phyloP scores from a whole-genome alignment of 202 grass and related monocot species.

The Zizania palustris region DNA sequence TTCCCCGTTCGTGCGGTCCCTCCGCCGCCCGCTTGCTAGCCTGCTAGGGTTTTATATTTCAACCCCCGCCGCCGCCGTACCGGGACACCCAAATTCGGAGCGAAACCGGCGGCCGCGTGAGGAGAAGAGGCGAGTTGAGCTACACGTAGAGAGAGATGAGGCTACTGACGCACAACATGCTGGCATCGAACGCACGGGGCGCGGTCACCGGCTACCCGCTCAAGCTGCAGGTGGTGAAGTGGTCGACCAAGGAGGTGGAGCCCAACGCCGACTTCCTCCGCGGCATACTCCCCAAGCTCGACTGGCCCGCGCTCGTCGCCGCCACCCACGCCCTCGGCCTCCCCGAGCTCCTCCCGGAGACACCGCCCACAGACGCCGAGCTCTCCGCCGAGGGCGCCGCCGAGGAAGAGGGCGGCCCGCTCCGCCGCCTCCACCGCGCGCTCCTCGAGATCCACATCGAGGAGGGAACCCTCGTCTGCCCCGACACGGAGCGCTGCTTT shows the following conservation, averaged over 20 bases:
- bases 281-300: constrained; percentile 82
- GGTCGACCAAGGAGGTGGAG: constrained; percentile 84
- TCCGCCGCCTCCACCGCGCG: constrained; percentile 87
- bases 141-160: constrained; percentile 52
- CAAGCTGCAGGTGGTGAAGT: constrained; percentile 64
- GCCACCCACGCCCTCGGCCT: constrained; percentile 56
- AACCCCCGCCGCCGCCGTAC: not conserved
- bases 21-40: constrained; percentile 34
- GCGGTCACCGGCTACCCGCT: constrained; percentile 79
- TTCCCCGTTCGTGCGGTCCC: not conserved
- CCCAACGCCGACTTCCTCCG: constrained; percentile 96
- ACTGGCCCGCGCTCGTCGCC: constrained; percentile 72
- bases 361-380: constrained; percentile 52
- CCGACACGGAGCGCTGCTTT: constrained; percentile 76
- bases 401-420: constrained; percentile 68
- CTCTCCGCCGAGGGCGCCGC: constrained; percentile 75
- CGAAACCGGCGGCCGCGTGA: not conserved
- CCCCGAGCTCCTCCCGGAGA: constrained; percentile 63
- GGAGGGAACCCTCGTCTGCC: constrained; percentile 87
- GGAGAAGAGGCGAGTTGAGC: not conserved
- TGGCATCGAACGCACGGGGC: constrained; percentile 82
- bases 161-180: constrained; percentile 94
- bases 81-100: not conserved
- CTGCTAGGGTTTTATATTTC: constrained; percentile 47
- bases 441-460: constrained; percentile 89